Percentiles rank a stretch among this genome's conserved stretches.
phyloP scores from a whole-genome alignment of 2,329 filamentous ascomycete genomes.

The Sphaerulina populicola region DNA sequence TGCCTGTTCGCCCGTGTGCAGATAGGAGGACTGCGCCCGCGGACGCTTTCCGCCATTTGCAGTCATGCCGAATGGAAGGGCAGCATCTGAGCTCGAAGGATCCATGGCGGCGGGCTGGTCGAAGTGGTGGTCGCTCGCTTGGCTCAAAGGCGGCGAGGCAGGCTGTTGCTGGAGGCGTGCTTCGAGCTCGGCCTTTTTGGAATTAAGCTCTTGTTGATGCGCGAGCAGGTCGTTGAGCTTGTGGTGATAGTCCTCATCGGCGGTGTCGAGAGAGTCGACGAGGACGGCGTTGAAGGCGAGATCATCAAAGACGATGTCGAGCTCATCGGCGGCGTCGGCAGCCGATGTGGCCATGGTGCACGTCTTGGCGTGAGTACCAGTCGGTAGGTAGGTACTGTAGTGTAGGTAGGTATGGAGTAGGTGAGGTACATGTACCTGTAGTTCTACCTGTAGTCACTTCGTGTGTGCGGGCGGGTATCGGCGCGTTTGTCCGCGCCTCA shows the following conservation, averaged over 20 bases:
- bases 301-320: constrained; percentile 31
- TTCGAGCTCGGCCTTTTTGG: constrained; percentile 1
- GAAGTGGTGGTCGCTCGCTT: constrained; percentile 1
- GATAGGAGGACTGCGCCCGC: constrained; percentile 13
- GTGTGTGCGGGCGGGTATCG: no score
- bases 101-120: not conserved
- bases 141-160: constrained; percentile 6
- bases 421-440: no score
- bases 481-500: no score
- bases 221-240: constrained; percentile 21
- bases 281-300: constrained; percentile 29
- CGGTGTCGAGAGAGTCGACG: constrained; percentile 28
- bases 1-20: constrained; percentile 18
- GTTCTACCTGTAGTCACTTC: no score
- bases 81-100: not conserved
- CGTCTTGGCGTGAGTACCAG: no score
- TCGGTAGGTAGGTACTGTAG: no score
- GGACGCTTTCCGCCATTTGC: constrained; percentile 19
- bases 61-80: not conserved
- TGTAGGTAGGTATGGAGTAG: no score
- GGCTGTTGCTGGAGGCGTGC: not conserved
- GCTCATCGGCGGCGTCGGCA: not conserved
- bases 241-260: constrained; percentile 26
- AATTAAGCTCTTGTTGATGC: constrained; percentile 10
- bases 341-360: not conserved